Base-by-base conservation (phyloP, 2,329 filamentous ascomycete species). In the Talaromyces funiculosus region DNA sequence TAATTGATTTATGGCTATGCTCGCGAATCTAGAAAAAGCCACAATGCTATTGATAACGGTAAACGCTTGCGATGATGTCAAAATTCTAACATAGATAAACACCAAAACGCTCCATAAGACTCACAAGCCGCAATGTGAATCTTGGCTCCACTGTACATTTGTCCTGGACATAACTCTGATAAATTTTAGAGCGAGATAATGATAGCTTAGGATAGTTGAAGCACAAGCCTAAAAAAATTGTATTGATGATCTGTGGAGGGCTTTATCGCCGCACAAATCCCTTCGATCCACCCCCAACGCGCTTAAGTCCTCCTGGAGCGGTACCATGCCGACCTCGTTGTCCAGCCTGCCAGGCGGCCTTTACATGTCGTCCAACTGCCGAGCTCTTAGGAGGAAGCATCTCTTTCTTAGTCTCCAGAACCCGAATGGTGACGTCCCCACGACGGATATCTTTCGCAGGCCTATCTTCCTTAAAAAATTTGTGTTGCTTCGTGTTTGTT, bases 381-480 rank as follows among this genome's bases (percentile, higher is more conserved):
- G 76, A 79, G 2, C 74, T 72, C 64, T 79, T 81, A 0, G 81
- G 81, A 6, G 77, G 66, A n/a, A 77, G 64, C 43, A 73, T 67
- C 18, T 77, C 66, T 37, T 76, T 72, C 63, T 73, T 73, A 51
- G 75, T 70, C 35, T 75, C 75, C 42, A 83, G 67, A 7, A 84
- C 80, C 20, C 78, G 76, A 37, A 84, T 79, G 18, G 75, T 79
- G 37, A 81, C 71, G 53, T 76, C 75, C 1, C 81, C 80, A 60
- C 76, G 73, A 62, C 75, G 77, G 49, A 82, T 67, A 66, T 84
- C 81, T 70, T 81, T 83, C 16, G 77, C 72, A 10, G 75, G 71
- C 65, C 78, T 81, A 56, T 81, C 76, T 57, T 74, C 75, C 55
- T 82, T 80, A 26, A 82, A 68, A 61, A 83, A 81, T 59, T 78